phyloP scores from a whole-genome alignment of 2,329 filamentous ascomycete genomes.

The Pyrenochaeta sp. region DNA sequence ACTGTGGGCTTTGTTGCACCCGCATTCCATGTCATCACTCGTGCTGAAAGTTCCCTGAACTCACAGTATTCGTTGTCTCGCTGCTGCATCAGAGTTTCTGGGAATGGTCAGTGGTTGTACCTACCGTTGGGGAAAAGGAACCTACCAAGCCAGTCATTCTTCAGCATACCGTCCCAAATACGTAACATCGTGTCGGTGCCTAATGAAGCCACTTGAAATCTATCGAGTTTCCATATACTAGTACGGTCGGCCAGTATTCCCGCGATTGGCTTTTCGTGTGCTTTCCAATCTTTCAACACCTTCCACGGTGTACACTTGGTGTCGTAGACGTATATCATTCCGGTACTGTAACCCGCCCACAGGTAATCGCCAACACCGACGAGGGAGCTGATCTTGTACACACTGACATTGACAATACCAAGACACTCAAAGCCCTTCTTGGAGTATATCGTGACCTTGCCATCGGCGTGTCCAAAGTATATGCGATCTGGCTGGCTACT shows the following conservation, averaged over 20 bases:
- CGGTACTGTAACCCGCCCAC: slow-evolving; percentile 95
- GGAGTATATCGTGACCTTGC: slow-evolving; percentile 94
- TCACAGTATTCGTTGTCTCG: slow-evolving; percentile 84
- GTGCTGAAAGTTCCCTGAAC: slow-evolving; percentile 81
- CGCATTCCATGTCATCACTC: slow-evolving; percentile 95
- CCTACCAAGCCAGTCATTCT: slow-evolving; percentile 88
- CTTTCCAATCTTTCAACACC: slow-evolving; percentile 93
- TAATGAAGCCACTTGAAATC: slow-evolving; percentile 83
- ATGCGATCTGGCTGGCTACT: slow-evolving; percentile 79
- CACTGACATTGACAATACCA: slow-evolving; percentile 83
- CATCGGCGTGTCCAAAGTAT: slow-evolving; percentile 91
- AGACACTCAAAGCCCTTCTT: slow-evolving; percentile 77
- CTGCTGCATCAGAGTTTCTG: slow-evolving; percentile 84
- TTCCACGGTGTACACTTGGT: slow-evolving; percentile 83
- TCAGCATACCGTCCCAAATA: slow-evolving; percentile 90
- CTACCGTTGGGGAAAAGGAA: slow-evolving; percentile 11
- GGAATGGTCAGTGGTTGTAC: slow-evolving; percentile 25
- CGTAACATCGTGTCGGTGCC: slow-evolving; percentile 86
- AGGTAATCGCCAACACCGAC: slow-evolving; percentile 81
- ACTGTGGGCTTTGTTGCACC: slow-evolving; percentile 92
- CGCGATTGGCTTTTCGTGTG: slow-evolving; percentile 83
- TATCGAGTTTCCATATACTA: slow-evolving; percentile 84
- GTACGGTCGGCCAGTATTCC: slow-evolving; percentile 80
- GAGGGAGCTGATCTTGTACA: slow-evolving; percentile 93
- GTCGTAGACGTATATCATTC: slow-evolving; percentile 93